phyloP scores from a whole-genome alignment of 352 stramenopile genomes.

The Globisporangium rhizosaccharum region DNA sequence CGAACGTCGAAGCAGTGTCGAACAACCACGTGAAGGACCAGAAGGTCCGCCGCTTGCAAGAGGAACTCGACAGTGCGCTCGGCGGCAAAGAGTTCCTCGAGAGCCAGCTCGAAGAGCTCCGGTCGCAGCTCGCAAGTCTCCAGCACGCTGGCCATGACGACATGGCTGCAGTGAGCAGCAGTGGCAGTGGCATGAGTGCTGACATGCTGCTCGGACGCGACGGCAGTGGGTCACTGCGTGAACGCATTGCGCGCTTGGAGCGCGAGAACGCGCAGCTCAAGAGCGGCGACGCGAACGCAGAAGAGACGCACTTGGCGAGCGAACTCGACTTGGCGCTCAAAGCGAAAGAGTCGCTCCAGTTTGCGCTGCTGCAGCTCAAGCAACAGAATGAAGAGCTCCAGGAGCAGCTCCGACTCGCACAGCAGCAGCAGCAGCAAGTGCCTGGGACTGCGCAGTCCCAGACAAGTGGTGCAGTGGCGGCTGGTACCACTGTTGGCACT shows the following conservation, averaged over 20 bases:
- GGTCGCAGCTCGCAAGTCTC: constrained; percentile 50
- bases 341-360: constrained; percentile 67
- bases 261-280: constrained; percentile 71
- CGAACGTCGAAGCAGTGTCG: constrained; percentile 72
- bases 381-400: constrained; percentile 68
- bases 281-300: constrained; percentile 37
- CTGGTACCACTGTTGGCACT: not conserved
- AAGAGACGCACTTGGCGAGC: constrained; percentile 46
- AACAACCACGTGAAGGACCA: constrained; percentile 79
- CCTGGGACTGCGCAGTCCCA: not conserved
- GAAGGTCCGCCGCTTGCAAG: constrained; percentile 74
- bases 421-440: constrained; percentile 28
- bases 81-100: constrained; percentile 84
- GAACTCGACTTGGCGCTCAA: constrained; percentile 78
- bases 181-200: constrained; percentile 41
- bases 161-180: constrained; percentile 25
- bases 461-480: not conserved
- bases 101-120: constrained; percentile 76
- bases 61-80: constrained; percentile 77
- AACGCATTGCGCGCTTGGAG: constrained; percentile 65
- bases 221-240: constrained; percentile 44
- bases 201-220: constrained; percentile 66
- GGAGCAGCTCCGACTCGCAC: constrained; percentile 47
- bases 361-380: constrained; percentile 63
- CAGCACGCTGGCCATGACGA: constrained; percentile 43